Percentiles rank a stretch among this genome's conserved stretches.
Conservation (phyloP, 768 basidiomycete species). For the Panaeolus papilionaceus region DNA sequence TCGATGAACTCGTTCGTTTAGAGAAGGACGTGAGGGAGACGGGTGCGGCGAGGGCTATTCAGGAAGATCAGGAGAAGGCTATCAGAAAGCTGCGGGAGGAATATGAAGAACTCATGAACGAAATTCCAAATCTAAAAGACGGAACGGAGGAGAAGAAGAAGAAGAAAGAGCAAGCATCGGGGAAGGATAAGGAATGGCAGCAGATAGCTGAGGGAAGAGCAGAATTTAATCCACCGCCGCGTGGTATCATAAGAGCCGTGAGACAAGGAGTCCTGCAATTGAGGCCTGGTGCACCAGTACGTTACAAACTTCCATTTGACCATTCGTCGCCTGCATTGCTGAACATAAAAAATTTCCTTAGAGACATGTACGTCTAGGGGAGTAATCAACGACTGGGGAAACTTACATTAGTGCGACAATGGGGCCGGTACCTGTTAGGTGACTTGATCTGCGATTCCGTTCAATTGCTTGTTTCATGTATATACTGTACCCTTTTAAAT, state of each 20-base stretch:
- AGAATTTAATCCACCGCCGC: not conserved
- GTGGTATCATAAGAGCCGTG: not conserved
- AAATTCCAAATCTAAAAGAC: not conserved
- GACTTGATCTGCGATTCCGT: too few relatives aligned
- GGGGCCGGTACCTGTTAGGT: too few relatives aligned
- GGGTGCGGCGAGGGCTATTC: not conserved
- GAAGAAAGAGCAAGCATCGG: not conserved
- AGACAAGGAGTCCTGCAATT: too few relatives aligned
- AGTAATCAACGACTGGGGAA: too few relatives aligned
- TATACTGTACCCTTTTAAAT: too few relatives aligned
- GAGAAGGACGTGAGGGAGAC: not conserved
- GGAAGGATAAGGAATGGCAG: not conserved
- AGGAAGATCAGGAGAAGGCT: not conserved
- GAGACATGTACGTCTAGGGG: too few relatives aligned
- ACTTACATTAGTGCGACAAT: too few relatives aligned
- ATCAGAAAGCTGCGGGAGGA: not conserved
- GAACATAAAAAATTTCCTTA: too few relatives aligned
- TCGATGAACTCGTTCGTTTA: not conserved
- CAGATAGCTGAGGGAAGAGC: not conserved
- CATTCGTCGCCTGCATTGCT: too few relatives aligned
- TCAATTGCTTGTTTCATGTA: too few relatives aligned
- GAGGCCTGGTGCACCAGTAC: too few relatives aligned
- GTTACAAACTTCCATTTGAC: too few relatives aligned
- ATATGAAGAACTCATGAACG: not conserved
- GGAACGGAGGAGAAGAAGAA: not conserved